Evolutionary conservation across 371 early-diverging fungal species (phyloP), one percentile per base, ranked within the genome.

Genomic region (Mortierella sp.): DNA sequence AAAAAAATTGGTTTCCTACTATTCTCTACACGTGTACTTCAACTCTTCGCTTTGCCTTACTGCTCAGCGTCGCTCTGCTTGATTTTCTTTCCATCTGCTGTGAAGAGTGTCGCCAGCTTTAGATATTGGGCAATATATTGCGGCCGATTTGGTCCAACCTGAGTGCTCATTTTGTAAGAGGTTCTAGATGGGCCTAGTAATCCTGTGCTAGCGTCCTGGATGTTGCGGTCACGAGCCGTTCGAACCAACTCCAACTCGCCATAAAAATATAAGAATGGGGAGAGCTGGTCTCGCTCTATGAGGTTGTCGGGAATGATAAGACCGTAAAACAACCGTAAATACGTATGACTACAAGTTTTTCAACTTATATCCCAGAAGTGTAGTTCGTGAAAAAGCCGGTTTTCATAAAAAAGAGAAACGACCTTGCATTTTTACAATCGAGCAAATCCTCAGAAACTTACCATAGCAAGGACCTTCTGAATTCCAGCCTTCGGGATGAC

Each of bases 201-300:
- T 14, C 48, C 42, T 41, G 56, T 27, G 30, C 17, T 6, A 24
- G 23, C 21, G 4, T 52, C 50, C 15, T 50, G 19, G 21, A 50
- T 28, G 46, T 72, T 39, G 2, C 72, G 66, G 34, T 72, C 72
- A 5, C 72, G 72, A 14, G 27, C 31, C 30, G 43, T 27, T 11
- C 66, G 66, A 14, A 66, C 61, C 9, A 72, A 43, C 37, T 56
- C 48, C 17, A 72, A 28, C 42, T 72, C 72, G 39, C 72, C 62
- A 42, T 61, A 72, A 57, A 72, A 72, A 52, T 72, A 72, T 11
- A 61, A 49, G 21, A 61, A 46, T 7, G 72, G 72, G 0, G 72
- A 65, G 17, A 66, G 44, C 28, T 34, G 23, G 14, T 47, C 51
- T 32, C 56, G 60, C 28, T 42, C 72, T 72, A 27, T 8, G 31